Evolutionary conservation across 257 asterid genomes (phyloP), one percentile per base, ranked within the genome.

Genomic region (Rauvolfia tetraphylla): DNA sequence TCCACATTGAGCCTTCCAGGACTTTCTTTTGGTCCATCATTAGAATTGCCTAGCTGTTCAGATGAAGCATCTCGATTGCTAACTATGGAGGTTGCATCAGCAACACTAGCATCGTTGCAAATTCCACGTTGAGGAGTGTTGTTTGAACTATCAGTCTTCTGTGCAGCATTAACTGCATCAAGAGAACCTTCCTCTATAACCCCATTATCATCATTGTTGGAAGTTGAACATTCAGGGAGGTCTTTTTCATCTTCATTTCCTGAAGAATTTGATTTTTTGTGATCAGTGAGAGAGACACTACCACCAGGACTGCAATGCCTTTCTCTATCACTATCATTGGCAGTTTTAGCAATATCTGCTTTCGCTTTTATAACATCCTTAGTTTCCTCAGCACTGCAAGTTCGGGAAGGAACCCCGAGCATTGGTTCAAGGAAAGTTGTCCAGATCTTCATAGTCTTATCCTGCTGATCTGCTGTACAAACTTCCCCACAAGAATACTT

Each of bases 361-460:
- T 63, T 80, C 62, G 67, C 81, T 78, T 79, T 78, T 75, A 38
- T 78, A 65, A 59, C 79, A 80, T 79, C 79, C 73, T 83, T 84
- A 59, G 82, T 77, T 74, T 84, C 91, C 79, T 74, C 88, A 33
- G 79, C 77, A 67, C 57, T 79, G 38, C 66, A 81, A 80, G 87
- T 83, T 73, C 76, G 89, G 46, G 87, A 57, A 83, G 89, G 88
- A 83, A 88, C 78, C 68, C 93, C 96, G 74, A 95, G 76, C 85
- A 95, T 78, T 25, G 89, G 89, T 84, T 90, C 99, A 39, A 93
- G 84, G 79, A 93, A 90, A 51, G 89, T 79, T 38, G 90, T 89
- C 99, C 99, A 95, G 39, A 93, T 81, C 82, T 83, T 90, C 95
- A 93, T 82, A 82, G 91, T 84, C 84, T 89, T 87, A 77, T 87